Conservation (phyloP, 768 basidiomycete species). For the Mycena albidolilacea region DNA sequence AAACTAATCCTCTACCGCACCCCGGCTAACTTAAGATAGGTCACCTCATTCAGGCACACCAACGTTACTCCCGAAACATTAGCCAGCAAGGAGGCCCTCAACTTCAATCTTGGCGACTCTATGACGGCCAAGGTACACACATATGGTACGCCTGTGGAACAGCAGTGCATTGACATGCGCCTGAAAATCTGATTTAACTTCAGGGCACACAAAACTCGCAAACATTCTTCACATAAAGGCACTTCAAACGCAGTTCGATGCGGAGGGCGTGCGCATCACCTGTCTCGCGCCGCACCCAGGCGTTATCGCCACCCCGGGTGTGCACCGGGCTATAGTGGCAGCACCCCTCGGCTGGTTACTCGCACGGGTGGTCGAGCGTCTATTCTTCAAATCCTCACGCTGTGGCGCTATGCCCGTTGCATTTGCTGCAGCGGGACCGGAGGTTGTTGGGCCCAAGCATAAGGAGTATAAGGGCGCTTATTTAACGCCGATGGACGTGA, state of each 20-base stretch:
- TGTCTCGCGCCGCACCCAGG: neutral
- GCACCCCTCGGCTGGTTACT: neutral
- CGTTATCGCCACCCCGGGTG: neutral
- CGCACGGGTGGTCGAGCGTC: neutral
- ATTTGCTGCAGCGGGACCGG: neutral
- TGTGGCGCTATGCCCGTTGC: neutral
- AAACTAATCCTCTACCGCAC: too few species aligned
- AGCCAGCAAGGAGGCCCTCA: constrained; percentile 33
- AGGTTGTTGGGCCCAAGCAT: neutral
- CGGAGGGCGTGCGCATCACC: neutral
- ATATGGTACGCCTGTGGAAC: constrained; percentile 29
- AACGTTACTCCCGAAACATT: constrained; percentile 24
- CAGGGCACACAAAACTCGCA: neutral
- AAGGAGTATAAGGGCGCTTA: neutral
- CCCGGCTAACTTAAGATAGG: too few species aligned
- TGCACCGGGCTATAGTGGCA: neutral
- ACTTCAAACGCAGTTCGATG: neutral
- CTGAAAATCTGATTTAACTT: too few species aligned
- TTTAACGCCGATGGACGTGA: neutral
- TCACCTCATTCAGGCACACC: constrained; percentile 31
- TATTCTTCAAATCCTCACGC: neutral
- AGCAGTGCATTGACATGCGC: neutral
- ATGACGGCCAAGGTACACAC: constrained; percentile 20
- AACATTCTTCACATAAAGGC: neutral
- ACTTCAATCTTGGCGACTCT: constrained; percentile 18